These are phyloP conservation scores for Linnemannia zychae DNA, from an alignment of 192 early-diverging fungal genomes.

Conservation along the genomic window DNA sequence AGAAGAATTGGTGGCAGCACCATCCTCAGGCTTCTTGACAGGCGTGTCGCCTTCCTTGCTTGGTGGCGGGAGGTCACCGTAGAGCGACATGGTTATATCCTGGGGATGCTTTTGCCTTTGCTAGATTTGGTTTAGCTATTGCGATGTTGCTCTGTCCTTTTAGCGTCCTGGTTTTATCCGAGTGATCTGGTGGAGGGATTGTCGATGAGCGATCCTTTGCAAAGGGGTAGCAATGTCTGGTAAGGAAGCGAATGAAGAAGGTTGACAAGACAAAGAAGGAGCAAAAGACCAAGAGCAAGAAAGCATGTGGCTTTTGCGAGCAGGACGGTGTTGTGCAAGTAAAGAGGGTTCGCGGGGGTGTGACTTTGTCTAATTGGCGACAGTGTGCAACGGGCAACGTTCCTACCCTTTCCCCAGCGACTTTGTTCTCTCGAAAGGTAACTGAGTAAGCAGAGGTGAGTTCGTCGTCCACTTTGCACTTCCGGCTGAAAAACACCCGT, in stretches of 20 bases:
- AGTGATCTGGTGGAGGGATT: not conserved
- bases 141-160: not conserved
- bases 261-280: not conserved
- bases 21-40: constrained; percentile 9
- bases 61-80: constrained; percentile 61
- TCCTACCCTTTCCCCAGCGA: not conserved
- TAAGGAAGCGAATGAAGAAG: not conserved
- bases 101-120: too few relatives aligned
- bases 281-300: not conserved
- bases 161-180: not conserved
- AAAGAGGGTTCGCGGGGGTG: not conserved
- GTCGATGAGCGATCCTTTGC: not conserved
- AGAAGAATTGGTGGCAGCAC: not conserved
- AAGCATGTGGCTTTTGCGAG: not conserved
- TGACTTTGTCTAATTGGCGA: not conserved
- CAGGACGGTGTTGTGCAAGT: not conserved
- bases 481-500: not conserved
- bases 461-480: not conserved
- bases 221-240: not conserved
- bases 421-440: not conserved
- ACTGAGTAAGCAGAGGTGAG: too few relatives aligned
- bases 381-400: not conserved
- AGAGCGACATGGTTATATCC: constrained; percentile 48
- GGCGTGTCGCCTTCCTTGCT: constrained; percentile 19
- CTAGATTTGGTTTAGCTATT: not conserved